phyloP scores from a whole-genome alignment of 2,329 filamentous ascomycete genomes.

The Kalaharituber pfeilii region DNA sequence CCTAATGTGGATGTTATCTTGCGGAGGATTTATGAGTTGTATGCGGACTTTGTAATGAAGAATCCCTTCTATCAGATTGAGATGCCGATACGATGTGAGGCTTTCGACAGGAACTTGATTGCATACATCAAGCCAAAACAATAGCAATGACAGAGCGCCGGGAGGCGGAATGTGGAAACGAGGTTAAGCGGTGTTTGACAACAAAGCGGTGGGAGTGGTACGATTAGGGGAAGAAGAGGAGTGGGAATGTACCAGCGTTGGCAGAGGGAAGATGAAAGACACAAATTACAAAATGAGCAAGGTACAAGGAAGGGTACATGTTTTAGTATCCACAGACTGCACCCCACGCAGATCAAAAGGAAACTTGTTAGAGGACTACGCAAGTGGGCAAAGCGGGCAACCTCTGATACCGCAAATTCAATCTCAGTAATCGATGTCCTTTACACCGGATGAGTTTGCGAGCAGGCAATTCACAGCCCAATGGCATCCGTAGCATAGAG shows the following conservation, averaged over 20 bases:
- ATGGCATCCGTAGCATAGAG: too few species aligned
- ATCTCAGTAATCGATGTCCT: too few species aligned
- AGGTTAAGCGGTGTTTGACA: too few species aligned
- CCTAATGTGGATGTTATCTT: constrained; percentile 73
- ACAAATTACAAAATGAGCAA: background rate
- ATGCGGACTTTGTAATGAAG: constrained; percentile 97
- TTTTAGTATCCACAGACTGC: too few species aligned
- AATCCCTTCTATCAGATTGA: constrained; percentile 97
- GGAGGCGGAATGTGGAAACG: constrained; percentile 6
- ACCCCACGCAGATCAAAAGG: too few species aligned
- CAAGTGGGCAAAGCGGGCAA: too few species aligned
- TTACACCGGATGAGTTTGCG: too few species aligned
- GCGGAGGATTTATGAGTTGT: constrained; percentile 77
- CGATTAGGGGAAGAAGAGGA: background rate
- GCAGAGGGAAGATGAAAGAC: background rate
- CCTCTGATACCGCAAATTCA: too few species aligned
- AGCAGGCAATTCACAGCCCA: too few species aligned
- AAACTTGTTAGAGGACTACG: too few species aligned
- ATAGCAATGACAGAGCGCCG: constrained; percentile 26
- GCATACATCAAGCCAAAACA: constrained; percentile 54
- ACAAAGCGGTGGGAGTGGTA: too few species aligned
- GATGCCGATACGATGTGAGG: constrained; percentile 91
- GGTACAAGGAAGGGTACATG: too few species aligned
- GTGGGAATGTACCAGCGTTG: background rate
- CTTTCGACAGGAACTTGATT: constrained; percentile 73